Evolutionary conservation across 805 yeast species (phyloP).

Genomic region (Pichia occidentalis): DNA sequence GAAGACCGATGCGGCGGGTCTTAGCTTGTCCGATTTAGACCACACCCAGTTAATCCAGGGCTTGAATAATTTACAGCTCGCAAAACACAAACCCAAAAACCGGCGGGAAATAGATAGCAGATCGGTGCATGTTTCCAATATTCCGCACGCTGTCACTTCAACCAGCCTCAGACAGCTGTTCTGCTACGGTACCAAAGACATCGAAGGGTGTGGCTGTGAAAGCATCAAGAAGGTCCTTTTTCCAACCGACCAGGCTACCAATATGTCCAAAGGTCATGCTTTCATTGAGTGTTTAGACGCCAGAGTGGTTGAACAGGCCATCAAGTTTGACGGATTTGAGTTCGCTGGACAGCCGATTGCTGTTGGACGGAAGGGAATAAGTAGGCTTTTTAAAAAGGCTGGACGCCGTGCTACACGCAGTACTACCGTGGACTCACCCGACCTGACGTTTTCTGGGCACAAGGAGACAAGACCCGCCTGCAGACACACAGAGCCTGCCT

Average conservation of each 20-base stretch:
- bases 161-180: constrained; percentile 72
- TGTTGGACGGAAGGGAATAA: constrained; percentile 71
- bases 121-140: constrained; percentile 77
- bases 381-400: constrained; percentile 48
- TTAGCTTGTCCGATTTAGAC: no score
- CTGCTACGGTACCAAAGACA: constrained; percentile 45
- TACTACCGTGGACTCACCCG: no score
- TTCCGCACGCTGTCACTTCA: constrained; percentile 71
- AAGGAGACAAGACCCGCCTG: no score
- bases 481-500: no score
- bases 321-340: constrained; percentile 54
- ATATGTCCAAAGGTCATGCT: constrained; percentile 81
- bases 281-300: constrained; percentile 72
- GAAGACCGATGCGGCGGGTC: no score
- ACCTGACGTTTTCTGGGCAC: no score
- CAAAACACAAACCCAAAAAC: constrained; percentile 29
- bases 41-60: no score
- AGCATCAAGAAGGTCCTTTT: constrained; percentile 76
- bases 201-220: constrained; percentile 8
- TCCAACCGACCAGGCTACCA: constrained; percentile 59
- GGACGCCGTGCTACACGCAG: no score
- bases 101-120: constrained; percentile 62
- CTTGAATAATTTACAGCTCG: no score
- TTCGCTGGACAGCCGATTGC: constrained; percentile 64
- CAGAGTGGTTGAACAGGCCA: constrained; percentile 55